A percentile compares a stretch with the other conserved stretches of the same genome.
These are phyloP conservation scores for Magnusiomyces magnusii DNA, from an alignment of 1,139 yeast species.

Conservation along the genomic window DNA sequence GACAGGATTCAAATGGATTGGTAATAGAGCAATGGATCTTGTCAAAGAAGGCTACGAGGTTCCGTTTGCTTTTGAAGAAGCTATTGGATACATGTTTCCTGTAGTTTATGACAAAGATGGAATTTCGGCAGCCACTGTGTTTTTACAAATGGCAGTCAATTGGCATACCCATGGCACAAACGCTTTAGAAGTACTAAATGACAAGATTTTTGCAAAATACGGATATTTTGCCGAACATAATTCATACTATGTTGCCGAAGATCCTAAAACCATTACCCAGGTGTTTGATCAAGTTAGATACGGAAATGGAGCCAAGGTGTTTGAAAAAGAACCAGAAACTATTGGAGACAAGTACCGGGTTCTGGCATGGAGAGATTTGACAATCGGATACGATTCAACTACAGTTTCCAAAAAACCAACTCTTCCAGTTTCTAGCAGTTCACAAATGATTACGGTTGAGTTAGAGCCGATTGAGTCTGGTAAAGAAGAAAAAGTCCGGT, in stretches of 20 bases:
- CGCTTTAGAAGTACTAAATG: constrained; percentile 40
- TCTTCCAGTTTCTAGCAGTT: constrained; percentile 59
- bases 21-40: constrained; percentile 73
- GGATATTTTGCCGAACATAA: constrained; percentile 83
- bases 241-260: constrained; percentile 70
- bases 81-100: constrained; percentile 88
- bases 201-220: constrained; percentile 51
- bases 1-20: constrained; percentile 98
- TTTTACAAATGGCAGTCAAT: constrained; percentile 57
- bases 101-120: constrained; percentile 94
- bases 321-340: constrained; percentile 33
- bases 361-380: constrained; percentile 71
- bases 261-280: constrained; percentile 42
- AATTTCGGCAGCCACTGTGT: constrained; percentile 69
- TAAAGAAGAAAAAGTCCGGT: constrained; percentile 43
- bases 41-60: constrained; percentile 57
- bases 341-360: constrained; percentile 49
- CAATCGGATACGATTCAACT: constrained; percentile 69
- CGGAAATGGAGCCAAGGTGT: constrained; percentile 11
- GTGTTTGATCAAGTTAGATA: constrained; percentile 48
- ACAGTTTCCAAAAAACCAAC: constrained; percentile 51
- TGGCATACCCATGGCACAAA: constrained; percentile 37
- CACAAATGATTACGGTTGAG: constrained; percentile 81
- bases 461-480: constrained; percentile 24
- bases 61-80: constrained; percentile 93